Conservation (phyloP, 2,329 filamentous ascomycete species). For the Alternaria gansuensis region DNA sequence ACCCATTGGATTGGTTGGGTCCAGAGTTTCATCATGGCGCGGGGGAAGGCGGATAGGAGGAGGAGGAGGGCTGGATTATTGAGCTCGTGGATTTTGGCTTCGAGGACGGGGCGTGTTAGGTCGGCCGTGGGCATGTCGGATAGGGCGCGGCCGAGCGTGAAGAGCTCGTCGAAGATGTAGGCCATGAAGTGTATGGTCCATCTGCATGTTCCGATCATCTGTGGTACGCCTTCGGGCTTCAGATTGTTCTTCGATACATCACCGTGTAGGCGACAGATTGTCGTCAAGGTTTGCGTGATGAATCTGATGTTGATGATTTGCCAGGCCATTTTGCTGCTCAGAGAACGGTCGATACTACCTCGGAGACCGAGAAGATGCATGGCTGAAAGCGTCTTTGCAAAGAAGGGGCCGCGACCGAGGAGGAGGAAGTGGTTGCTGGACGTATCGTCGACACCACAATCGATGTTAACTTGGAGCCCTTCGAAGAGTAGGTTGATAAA, state of each 20-base stretch:
- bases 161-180: constrained; percentile 64
- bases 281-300: constrained; percentile 69
- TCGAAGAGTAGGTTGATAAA: constrained; percentile 73
- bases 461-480: constrained; percentile 64
- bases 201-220: constrained; percentile 71
- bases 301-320: constrained; percentile 78
- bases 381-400: constrained; percentile 80
- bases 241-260: constrained; percentile 59
- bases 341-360: constrained; percentile 58
- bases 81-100: constrained; percentile 39
- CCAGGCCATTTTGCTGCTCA: constrained; percentile 78
- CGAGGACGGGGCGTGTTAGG: constrained; percentile 51
- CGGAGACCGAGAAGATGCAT: constrained; percentile 75
- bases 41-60: constrained; percentile 48
- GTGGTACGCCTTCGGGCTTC: constrained; percentile 48
- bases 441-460: constrained; percentile 81
- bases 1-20: constrained; percentile 45
- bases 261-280: constrained; percentile 56
- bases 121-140: constrained; percentile 32
- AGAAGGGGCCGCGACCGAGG: constrained; percentile 66
- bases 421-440: constrained; percentile 56
- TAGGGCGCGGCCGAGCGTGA: constrained; percentile 39
- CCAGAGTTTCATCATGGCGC: constrained; percentile 52
- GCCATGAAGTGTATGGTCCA: constrained; percentile 77
- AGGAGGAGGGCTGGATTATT: constrained; percentile 49